Evolutionary conservation across 2,329 filamentous ascomycete genomes (phyloP), one percentile per base, ranked within the genome.

Genomic region (Myriosclerotinia scirpicola): DNA sequence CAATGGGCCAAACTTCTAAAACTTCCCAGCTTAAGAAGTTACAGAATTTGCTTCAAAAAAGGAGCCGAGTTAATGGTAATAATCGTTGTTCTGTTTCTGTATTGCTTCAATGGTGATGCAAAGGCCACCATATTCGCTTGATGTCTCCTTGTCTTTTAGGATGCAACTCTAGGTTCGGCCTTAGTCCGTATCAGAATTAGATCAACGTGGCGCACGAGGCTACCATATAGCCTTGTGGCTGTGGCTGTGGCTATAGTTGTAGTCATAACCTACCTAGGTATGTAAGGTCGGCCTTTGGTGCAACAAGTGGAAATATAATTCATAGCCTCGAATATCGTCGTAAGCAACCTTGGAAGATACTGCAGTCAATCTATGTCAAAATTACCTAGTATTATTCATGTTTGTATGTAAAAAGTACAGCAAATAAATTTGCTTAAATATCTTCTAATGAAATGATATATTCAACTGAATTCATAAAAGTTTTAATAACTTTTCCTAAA

Each of bases 1-100:
- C 69, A 69, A 72, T 72, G 75, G 75, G 75, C 74, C 74, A 71
- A 69, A 72, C 64, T 59, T 61, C 61, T 65, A 48, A 66, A 50
- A 50, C 44, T 67, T 69, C 54, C 71, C 72, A 74, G 65, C 54
- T 70, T 30, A 7, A 60, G 54, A 44, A 55, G 17, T 22, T 1
- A 26, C 42, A 53, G 52, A n/a, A 55, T 64, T 40, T 62, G 40
- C 15, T 26, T 55, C 34, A 55, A 40, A n/a, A 38, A 44, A 30
- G 36, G 26, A 67, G 38, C 36, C 15, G n/a, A n/a, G 15, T 46
- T 34, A 20, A 30, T 48, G 36, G 40, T 61, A 53, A 54, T 30
- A 61, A 53, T 44, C 0, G 64, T 65, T 42, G 38, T 36, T 54
- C 26, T 54, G 48, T 30, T 61, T 44, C 55, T 61, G 38, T 17